Percentiles rank a stretch among this genome's conserved stretches.
These are phyloP conservation scores for Samsoniella hepiali DNA, from an alignment of 2,329 filamentous ascomycete species.

Conservation along the genomic window DNA sequence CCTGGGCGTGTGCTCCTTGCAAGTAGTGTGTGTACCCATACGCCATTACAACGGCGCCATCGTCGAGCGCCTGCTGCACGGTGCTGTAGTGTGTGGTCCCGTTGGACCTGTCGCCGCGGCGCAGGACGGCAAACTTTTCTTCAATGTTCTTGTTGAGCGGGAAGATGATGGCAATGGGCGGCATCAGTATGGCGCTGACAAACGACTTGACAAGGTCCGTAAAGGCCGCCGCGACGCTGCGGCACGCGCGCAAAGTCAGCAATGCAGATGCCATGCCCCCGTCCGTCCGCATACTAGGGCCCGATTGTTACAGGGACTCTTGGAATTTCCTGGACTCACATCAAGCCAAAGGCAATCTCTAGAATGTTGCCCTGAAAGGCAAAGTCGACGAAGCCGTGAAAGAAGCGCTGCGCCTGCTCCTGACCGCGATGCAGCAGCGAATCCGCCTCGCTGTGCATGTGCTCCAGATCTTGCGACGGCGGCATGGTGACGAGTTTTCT, in stretches of 20 bases:
- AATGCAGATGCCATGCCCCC: neutral
- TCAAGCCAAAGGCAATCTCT: slow-evolving; percentile 71
- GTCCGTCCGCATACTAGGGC: neutral
- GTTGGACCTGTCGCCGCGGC: slow-evolving; percentile 52
- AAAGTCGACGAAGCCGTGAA: slow-evolving; percentile 67
- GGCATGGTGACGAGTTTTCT: slow-evolving; percentile 25
- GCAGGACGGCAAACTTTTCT: slow-evolving; percentile 68
- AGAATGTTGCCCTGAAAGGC: slow-evolving; percentile 72
- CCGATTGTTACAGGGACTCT: too few species aligned
- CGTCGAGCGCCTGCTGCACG: slow-evolving; percentile 62
- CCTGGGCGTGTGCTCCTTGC: neutral
- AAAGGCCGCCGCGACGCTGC: slow-evolving; percentile 66
- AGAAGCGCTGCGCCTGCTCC: slow-evolving; percentile 48
- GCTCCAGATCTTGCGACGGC: slow-evolving; percentile 36
- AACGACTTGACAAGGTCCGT: slow-evolving; percentile 69
- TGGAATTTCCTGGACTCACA: slow-evolving; percentile 45
- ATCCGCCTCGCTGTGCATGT: slow-evolving; percentile 31
- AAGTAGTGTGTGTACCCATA: slow-evolving; percentile 51
- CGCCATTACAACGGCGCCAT: slow-evolving; percentile 69
- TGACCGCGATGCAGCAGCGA: slow-evolving; percentile 47
- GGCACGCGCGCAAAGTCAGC: neutral
- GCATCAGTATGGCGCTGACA: slow-evolving; percentile 67
- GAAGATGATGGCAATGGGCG: slow-evolving; percentile 64
- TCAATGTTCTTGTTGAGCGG: slow-evolving; percentile 69
- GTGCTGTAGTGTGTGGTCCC: slow-evolving; percentile 63